Percentiles rank a stretch among this genome's conserved stretches.
Evolutionary conservation across 768 basidiomycete species (phyloP).

Genomic region (Mycena floridula): DNA sequence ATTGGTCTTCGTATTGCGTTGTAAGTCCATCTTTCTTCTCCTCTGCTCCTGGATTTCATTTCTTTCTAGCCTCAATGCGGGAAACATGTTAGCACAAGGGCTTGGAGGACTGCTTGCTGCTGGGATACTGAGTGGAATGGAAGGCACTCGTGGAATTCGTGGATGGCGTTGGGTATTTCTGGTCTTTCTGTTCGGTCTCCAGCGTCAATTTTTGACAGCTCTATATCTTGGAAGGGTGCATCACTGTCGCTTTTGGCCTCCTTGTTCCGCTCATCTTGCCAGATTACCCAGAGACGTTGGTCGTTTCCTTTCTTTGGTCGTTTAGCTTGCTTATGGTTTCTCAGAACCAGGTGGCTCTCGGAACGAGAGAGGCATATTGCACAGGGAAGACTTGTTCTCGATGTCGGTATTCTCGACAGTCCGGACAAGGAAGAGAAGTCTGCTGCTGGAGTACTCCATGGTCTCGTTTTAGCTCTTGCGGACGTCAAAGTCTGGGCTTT

Average conservation of each 20-base stretch:
- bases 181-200: not conserved
- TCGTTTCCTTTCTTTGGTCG: not conserved
- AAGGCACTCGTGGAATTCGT: constrained; percentile 29
- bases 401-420: constrained; percentile 16
- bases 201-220: constrained; percentile 10
- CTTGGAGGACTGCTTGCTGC: constrained; percentile 39
- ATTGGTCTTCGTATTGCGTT: constrained; percentile 29
- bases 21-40: constrained; percentile 12
- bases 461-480: constrained; percentile 27
- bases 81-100: constrained; percentile 26
- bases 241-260: constrained; percentile 28
- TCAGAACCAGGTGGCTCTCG: constrained; percentile 21
- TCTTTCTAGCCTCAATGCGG: constrained; percentile 9
- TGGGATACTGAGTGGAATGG: constrained; percentile 35
- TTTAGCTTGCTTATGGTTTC: not conserved
- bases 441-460: constrained; percentile 16
- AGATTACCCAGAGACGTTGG: constrained; percentile 26
- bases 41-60: not conserved
- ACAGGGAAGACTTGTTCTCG: constrained; percentile 22
- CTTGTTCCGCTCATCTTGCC: constrained; percentile 25
- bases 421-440: constrained; percentile 10
- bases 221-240: constrained; percentile 22
- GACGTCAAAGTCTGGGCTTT: constrained; percentile 39
- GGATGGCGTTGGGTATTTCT: constrained; percentile 30
- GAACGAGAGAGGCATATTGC: constrained; percentile 24